These are phyloP conservation scores for Quercus aquifolioides DNA, from an alignment of 306 rosid genomes.

Conservation along the genomic window DNA sequence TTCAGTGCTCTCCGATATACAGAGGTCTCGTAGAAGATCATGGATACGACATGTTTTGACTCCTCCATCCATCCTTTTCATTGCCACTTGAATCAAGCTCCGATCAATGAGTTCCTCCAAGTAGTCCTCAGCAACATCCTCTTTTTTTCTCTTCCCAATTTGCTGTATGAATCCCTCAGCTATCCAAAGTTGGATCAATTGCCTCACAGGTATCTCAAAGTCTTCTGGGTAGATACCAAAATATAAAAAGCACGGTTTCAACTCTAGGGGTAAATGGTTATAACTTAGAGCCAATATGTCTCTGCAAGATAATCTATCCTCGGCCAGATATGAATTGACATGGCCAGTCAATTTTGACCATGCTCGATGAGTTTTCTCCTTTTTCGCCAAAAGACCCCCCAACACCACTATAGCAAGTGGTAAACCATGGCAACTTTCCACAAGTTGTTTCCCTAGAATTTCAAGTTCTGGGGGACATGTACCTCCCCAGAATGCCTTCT, in stretches of 20 bases:
- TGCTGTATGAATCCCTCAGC: too few species aligned
- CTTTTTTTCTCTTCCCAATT: background rate
- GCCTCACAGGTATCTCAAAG: too few species aligned
- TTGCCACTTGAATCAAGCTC: constrained; percentile 4
- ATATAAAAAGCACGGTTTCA: too few species aligned
- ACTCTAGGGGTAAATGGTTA: too few species aligned
- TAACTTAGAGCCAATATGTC: too few species aligned
- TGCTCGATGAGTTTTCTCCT: background rate
- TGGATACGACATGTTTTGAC: constrained; percentile 1
- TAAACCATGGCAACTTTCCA: background rate
- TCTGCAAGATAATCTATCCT: too few species aligned
- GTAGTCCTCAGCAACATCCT: background rate
- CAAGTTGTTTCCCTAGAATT: background rate
- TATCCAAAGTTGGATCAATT: too few species aligned
- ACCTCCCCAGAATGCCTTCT: background rate
- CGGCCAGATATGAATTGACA: constrained; percentile 12
- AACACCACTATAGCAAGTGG: background rate
- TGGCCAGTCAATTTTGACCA: constrained; percentile 17
- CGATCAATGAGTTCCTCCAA: background rate
- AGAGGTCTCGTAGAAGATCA: background rate
- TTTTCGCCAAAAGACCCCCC: background rate
- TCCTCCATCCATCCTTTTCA: background rate
- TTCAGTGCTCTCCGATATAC: background rate
- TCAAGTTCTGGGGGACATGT: background rate
- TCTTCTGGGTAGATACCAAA: too few species aligned